These are phyloP conservation scores for Huiozyma sinensis DNA, from an alignment of 805 yeast genomes.

Conservation along the genomic window DNA sequence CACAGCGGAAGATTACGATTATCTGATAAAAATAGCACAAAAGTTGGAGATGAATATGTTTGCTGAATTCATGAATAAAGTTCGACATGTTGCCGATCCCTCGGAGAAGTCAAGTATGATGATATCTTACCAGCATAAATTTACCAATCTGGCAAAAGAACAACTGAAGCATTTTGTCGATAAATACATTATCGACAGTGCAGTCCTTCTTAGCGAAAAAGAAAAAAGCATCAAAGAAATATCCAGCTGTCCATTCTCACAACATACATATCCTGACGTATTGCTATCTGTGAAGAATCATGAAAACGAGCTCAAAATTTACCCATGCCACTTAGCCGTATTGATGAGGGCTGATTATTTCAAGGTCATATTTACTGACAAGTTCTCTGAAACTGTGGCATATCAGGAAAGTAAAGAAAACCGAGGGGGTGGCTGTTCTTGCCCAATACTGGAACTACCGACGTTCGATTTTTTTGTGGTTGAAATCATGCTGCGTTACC, in stretches of 20 bases:
- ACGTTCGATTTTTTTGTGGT: constrained; percentile 28
- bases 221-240: neutral
- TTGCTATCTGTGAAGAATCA: constrained; percentile 30
- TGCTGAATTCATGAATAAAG: constrained; percentile 26
- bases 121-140: constrained; percentile 25
- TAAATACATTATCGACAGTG: constrained; percentile 11
- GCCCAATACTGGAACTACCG: constrained; percentile 12
- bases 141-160: constrained; percentile 22
- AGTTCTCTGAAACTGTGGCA: constrained; percentile 29
- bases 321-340: constrained; percentile 57
- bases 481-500: constrained; percentile 41
- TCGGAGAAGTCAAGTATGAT: constrained; percentile 26
- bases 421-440: constrained; percentile 8
- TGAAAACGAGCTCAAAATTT: constrained; percentile 28
- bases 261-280: constrained; percentile 34
- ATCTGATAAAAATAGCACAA: constrained; percentile 26
- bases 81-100: constrained; percentile 21
- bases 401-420: neutral
- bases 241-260: constrained; percentile 3
- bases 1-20: constrained; percentile 20
- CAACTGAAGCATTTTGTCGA: constrained; percentile 18
- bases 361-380: constrained; percentile 48
- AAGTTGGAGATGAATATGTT: constrained; percentile 31
- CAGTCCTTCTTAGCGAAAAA: neutral
- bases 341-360: constrained; percentile 54